These are phyloP conservation scores for Coemansia sp. DNA, from an alignment of 192 early-diverging fungal genomes.

Conservation along the genomic window DNA sequence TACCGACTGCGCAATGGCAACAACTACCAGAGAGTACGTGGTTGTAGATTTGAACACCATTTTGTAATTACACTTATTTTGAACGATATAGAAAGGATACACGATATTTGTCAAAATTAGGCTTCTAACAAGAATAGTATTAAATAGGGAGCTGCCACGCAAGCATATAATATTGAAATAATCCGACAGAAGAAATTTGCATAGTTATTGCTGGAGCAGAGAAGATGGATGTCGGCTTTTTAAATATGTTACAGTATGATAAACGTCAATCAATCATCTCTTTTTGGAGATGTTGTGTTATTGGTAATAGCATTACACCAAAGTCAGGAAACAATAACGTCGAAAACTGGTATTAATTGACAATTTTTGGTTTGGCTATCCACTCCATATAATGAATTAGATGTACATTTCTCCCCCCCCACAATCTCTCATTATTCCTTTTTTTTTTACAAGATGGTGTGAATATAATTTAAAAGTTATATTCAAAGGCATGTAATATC, in stretches of 20 bases:
- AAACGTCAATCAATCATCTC: not conserved
- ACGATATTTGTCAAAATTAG: too few species aligned
- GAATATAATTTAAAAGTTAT: too few species aligned
- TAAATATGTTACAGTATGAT: not conserved
- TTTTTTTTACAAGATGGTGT: too few species aligned
- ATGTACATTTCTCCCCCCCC: too few species aligned
- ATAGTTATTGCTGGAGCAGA: not conserved
- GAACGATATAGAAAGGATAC: not conserved
- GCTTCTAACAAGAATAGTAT: not conserved
- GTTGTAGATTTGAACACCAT: constrained; percentile 40
- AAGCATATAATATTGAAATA: not conserved
- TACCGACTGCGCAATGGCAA: constrained; percentile 30
- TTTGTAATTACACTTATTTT: not conserved
- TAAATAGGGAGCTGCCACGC: not conserved
- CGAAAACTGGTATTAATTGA: not conserved
- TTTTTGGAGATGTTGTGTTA: too few species aligned
- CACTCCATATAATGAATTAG: not conserved
- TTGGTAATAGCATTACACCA: not conserved
- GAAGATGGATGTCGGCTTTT: not conserved
- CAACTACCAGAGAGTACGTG: constrained; percentile 36
- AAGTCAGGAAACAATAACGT: not conserved
- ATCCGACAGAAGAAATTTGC: not conserved
- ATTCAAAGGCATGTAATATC: too few species aligned
- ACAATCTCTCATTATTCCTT: too few species aligned
- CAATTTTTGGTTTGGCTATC: not conserved